A percentile compares a stretch with the other conserved stretches of the same genome.
phyloP scores from a whole-genome alignment of 2,329 filamentous ascomycete species.

The Colletotrichum endophyticum region DNA sequence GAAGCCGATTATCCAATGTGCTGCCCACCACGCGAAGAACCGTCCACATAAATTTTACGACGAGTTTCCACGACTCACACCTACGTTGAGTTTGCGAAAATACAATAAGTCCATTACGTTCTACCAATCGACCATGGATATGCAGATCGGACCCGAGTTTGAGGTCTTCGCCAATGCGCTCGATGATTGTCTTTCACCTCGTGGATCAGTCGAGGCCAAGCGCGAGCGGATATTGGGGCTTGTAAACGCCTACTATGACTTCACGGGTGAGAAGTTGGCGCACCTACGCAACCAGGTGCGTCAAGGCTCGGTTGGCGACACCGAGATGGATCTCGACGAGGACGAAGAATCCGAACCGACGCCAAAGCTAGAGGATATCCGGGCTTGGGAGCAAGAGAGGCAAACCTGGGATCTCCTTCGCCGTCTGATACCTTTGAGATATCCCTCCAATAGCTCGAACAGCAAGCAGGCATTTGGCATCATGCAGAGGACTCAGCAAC shows the following conservation, averaged over 20 bases:
- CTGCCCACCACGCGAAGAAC: not conserved
- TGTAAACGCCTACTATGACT: slow-evolving; percentile 67
- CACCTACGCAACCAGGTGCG: slow-evolving; percentile 45
- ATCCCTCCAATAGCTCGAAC: slow-evolving; percentile 40
- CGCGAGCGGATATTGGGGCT: slow-evolving; percentile 73
- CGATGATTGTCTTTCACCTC: slow-evolving; percentile 70
- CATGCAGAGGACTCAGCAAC: not conserved
- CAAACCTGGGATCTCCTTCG: slow-evolving; percentile 90
- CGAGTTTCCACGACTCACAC: not conserved
- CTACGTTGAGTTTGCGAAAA: not conserved
- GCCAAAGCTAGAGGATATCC: slow-evolving; percentile 46
- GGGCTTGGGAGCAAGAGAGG: slow-evolving; percentile 79
- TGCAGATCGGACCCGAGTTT: slow-evolving; percentile 71
- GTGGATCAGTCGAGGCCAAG: slow-evolving; percentile 55
- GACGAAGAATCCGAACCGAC: slow-evolving; percentile 35
- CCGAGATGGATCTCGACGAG: slow-evolving; percentile 63
- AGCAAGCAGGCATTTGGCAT: not conserved
- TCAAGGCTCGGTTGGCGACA: slow-evolving; percentile 32
- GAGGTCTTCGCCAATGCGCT: slow-evolving; percentile 85
- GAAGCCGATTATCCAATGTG: not conserved
- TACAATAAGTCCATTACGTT: not conserved
- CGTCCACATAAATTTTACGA: not conserved
- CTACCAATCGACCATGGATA: not conserved
- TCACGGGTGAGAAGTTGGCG: slow-evolving; percentile 51
- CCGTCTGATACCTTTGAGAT: slow-evolving; percentile 74